phyloP scores from a whole-genome alignment of 352 stramenopile species.

The Thalassiosira livingstoniorum region DNA sequence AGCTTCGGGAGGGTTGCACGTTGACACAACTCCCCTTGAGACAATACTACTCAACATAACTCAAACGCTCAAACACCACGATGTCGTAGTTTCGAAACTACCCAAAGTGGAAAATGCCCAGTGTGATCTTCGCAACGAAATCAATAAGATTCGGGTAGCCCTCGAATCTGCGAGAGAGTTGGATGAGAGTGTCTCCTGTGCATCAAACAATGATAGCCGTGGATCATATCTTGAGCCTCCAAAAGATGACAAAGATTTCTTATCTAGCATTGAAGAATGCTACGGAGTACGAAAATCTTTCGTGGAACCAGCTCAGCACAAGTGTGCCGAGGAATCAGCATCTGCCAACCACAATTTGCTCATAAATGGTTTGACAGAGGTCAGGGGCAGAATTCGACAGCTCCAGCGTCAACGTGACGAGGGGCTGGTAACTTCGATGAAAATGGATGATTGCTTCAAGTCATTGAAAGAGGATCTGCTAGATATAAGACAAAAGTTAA shows the following conservation, averaged over 20 bases:
- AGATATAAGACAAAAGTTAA: conserved; percentile 42
- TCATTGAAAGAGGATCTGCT: conserved; percentile 45
- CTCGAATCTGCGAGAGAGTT: conserved; percentile 20
- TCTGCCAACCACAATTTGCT: conserved; percentile 10
- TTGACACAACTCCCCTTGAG: conserved; percentile 35
- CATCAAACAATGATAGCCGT: not conserved
- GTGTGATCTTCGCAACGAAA: conserved; percentile 32
- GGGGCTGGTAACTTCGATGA: conserved; percentile 31
- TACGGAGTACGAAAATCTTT: conserved; percentile 40
- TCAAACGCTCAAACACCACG: conserved; percentile 35
- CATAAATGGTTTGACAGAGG: conserved; percentile 28
- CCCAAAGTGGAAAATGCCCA: conserved; percentile 40
- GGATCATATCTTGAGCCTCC: too few relatives aligned
- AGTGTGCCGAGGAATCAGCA: conserved; percentile 6
- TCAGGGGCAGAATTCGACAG: conserved; percentile 31
- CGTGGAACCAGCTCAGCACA: conserved; percentile 21
- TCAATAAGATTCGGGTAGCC: conserved; percentile 41
- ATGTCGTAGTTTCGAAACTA: conserved; percentile 38
- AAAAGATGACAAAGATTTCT: too few relatives aligned
- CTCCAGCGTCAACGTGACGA: conserved; percentile 48
- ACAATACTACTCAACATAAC: conserved; percentile 27
- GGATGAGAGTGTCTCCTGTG: not conserved
- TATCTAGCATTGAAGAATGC: not conserved
- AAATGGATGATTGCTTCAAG: conserved; percentile 39
- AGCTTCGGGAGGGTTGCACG: conserved; percentile 16